Evolutionary conservation across 345 rosid species (phyloP), one percentile per base, ranked within the genome.

Genomic region (Populus alba): DNA sequence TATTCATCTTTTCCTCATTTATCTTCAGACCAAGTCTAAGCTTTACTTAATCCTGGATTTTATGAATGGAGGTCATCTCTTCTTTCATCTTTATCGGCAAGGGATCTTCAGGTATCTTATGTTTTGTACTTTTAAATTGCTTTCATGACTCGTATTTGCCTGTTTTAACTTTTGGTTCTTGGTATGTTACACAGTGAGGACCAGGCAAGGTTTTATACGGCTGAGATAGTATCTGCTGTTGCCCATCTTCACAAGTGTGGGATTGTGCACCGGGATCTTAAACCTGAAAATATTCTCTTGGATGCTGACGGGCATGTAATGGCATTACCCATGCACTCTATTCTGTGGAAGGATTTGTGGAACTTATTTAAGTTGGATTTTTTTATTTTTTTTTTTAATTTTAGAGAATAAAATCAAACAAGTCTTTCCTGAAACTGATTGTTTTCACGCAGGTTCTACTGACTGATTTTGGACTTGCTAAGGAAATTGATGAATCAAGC

Each of bases 211-310:
- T 70, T 88, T 80, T 91, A 89, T 82, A 84, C 92, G 68, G 93
- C 93, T 76, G 93, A 89, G 93, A 89, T 89, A 66, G 92, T 89
- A 18, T 87, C 86, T 80, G 93, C 95, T 81, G 95, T 91, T 85
- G 86, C 92, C 37, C 93, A 88, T 85, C 95, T 91, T 81, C 95
- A 91, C 91, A 83, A 83, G 47, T 79, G 82, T 0, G 92, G 93
- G 72, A 87, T 90, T 37, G 91, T 85, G 81, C 95, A 91, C 78
- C 90, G 93, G 43, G 95, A 89, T 86, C 92, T 91, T 74, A 91
- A 91, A 85, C 95, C 92, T 38, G 95, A 91, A 87, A 91, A 91
- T 71, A 87, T 86, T 77, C 91, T 91, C 81, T 83, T 91, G 92
- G 91, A 87, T 63, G 80, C 85, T 35, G 87, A 91, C 69, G 93